A percentile compares a stretch with the other conserved stretches of the same genome.
These are phyloP conservation scores for Gautieria morchelliformis DNA, from an alignment of 768 basidiomycete genomes.

Conservation along the genomic window DNA sequence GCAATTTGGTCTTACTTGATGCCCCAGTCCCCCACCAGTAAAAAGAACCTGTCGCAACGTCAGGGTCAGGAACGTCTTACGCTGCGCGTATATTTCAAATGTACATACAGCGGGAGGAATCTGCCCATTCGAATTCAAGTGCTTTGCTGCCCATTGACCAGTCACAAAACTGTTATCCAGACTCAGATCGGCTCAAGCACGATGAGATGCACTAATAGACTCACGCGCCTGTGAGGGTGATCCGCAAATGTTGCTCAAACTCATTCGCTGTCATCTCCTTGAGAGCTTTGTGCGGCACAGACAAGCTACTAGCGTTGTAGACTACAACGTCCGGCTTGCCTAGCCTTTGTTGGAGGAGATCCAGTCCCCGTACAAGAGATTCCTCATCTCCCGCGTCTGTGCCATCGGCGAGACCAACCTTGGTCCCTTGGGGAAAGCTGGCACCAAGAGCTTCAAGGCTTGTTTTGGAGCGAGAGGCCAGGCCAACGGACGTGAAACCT, in stretches of 20 bases:
- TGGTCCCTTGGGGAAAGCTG: not conserved
- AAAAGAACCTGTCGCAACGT: conserved; percentile 4
- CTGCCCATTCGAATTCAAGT: not conserved
- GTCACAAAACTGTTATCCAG: not conserved
- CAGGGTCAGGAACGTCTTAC: not conserved
- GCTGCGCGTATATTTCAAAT: not conserved
- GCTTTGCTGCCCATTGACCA: conserved; percentile 2
- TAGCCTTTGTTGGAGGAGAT: not conserved
- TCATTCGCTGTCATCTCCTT: not conserved
- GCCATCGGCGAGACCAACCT: not conserved
- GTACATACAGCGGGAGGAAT: not conserved
- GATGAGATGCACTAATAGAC: not conserved
- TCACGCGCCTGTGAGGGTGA: not conserved
- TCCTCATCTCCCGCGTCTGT: not conserved
- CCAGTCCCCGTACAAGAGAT: not conserved
- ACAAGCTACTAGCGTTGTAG: conserved; percentile 1
- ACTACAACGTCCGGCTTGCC: conserved; percentile 5
- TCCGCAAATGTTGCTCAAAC: conserved; percentile 1
- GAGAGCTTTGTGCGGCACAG: not conserved
- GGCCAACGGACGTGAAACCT: conserved; percentile 5
- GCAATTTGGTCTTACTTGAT: not conserved
- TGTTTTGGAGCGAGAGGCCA: not conserved
- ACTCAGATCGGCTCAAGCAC: not conserved
- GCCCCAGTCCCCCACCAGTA: conserved; percentile 4
- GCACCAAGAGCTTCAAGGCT: conserved; percentile 2